Evolutionary conservation across 306 rosid genomes (phyloP), one percentile per base, ranked within the genome.

Genomic region (Sindora glabra): DNA sequence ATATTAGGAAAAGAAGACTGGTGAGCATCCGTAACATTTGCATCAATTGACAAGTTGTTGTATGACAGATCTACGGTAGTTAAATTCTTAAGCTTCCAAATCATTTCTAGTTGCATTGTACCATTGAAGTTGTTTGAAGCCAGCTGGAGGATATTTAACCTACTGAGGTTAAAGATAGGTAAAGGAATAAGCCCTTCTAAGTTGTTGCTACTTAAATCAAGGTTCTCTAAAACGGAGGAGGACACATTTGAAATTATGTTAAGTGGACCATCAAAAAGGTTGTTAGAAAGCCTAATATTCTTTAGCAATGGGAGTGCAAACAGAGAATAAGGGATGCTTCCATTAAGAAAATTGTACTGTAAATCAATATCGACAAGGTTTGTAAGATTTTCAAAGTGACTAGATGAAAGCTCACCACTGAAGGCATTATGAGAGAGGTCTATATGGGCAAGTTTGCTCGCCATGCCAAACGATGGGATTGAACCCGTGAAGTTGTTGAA

Each of bases 61-160:
- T 30, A 56, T 16, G 92, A 89, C 59, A 89, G 87, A 23, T 86
- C 86, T 10, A 86, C 63, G n/a, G 27, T 22, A 0, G 82, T 62
- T 22, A 83, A 72, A 64, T 79, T 81, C 25, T 5, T 42, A 0
- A 81, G 74, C 10, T 26, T 22, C 24, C 1, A 27, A 13, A 89
- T 15, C 46, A 0, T 5, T 8, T 46, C 0, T 1, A 86, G 62
- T 1, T 11, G 38, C 8, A 75, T 2, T 1, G 16, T 1, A 10
- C 86, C 95, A 0, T 8, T 77, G 32, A 86, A 72, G 19, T 66
- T 83, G 80, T 89, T 86, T 0, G 45, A 67, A 10, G 86, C 24
- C 3, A 84, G 58, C 10, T 8, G 8, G 29, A 81, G 81, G 21
- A 14, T 8, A 0, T 0, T 40, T 0, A 81, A 85, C 4, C 10